phyloP scores from a whole-genome alignment of 2,329 filamentous ascomycete genomes.

The Aureobasidium leucospermi region DNA sequence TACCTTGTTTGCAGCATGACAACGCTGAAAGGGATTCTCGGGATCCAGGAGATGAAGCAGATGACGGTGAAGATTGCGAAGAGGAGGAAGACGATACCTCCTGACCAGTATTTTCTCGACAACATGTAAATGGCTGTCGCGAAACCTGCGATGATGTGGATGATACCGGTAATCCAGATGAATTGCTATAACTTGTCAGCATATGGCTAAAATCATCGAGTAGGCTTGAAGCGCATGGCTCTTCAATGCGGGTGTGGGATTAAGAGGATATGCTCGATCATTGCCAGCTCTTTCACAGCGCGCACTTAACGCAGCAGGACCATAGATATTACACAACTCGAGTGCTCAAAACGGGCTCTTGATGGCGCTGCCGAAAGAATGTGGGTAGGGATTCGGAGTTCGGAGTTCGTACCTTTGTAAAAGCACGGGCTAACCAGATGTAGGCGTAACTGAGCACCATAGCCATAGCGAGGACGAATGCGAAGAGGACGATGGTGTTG shows the following conservation, averaged over 20 bases:
- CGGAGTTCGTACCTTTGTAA: constrained; percentile 29
- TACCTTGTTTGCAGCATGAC: constrained; percentile 71
- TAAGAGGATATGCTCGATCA: no score
- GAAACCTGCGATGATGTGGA: constrained; percentile 79
- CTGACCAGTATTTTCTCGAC: constrained; percentile 66
- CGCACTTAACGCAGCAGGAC: background rate
- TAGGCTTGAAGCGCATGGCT: background rate
- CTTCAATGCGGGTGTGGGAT: no score
- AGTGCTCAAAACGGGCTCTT: no score
- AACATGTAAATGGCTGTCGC: constrained; percentile 84
- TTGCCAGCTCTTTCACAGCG: background rate
- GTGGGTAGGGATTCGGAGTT: background rate
- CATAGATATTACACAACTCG: no score
- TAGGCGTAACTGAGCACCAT: constrained; percentile 71
- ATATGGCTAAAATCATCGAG: background rate
- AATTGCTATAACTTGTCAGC: constrained; percentile 56
- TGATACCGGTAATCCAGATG: constrained; percentile 85
- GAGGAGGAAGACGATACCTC: constrained; percentile 78
- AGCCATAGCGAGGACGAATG: constrained; percentile 67
- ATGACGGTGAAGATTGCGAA: constrained; percentile 74
- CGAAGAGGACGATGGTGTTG: constrained; percentile 80
- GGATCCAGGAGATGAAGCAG: constrained; percentile 84
- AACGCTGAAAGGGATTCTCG: constrained; percentile 81
- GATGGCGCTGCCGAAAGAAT: background rate
- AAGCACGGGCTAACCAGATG: constrained; percentile 64